Conservation (phyloP, 2,329 filamentous ascomycete genomes). For the Neopestalotiopsis clavispora region DNA sequence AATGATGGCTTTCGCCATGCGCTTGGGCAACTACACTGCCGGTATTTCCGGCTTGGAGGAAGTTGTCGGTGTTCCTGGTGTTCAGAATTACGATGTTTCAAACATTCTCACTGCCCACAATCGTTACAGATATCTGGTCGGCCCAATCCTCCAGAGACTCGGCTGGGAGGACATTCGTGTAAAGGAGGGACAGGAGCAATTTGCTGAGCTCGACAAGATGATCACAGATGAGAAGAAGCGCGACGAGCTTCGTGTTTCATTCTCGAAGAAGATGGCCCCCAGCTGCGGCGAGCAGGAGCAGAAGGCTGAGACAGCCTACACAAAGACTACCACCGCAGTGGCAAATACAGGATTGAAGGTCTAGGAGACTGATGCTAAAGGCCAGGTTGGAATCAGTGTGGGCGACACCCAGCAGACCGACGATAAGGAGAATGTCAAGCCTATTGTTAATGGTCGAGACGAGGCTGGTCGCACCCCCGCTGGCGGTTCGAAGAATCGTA, state of each 20-base stretch:
- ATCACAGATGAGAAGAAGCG: constrained; percentile 6
- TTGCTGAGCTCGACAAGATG: neutral
- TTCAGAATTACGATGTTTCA: constrained; percentile 73
- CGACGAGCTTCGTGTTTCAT: constrained; percentile 6
- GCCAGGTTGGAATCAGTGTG: constrained; percentile 2
- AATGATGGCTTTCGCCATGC: constrained; percentile 86
- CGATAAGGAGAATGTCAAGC: constrained; percentile 12
- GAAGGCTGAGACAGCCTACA: neutral
- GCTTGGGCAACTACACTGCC: constrained; percentile 79
- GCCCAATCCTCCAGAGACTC: constrained; percentile 68
- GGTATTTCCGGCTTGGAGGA: constrained; percentile 85
- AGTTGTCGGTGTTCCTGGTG: constrained; percentile 66
- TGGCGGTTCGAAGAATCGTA: neutral
- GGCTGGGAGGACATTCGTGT: constrained; percentile 70
- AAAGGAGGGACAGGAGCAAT: neutral
- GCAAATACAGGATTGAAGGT: constrained; percentile 11
- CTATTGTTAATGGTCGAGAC: neutral
- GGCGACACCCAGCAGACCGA: neutral
- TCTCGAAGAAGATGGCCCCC: neutral
- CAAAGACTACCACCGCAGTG: constrained; percentile 1
- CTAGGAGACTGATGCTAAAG: constrained; percentile 10
- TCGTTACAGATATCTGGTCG: constrained; percentile 71
- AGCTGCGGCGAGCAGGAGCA: constrained; percentile 3
- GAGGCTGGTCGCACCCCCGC: neutral
- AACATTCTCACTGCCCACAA: constrained; percentile 71